Evolutionary conservation across 1,139 yeast genomes (phyloP).

Genomic region (Kazachstania sp.): DNA sequence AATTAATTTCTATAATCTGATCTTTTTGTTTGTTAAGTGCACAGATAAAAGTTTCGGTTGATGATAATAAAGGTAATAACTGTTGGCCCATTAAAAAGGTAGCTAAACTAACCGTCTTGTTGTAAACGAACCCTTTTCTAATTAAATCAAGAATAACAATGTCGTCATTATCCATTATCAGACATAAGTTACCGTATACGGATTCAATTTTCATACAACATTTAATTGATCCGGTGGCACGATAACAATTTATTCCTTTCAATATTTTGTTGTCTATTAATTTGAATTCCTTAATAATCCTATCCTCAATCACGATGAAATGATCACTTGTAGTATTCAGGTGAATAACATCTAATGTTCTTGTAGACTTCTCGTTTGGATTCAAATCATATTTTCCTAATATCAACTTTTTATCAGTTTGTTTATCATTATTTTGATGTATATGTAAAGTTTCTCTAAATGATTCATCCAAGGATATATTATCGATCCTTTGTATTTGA

Average conservation of each 20-base stretch:
- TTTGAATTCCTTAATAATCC: background rate
- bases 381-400: background rate
- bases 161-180: background rate
- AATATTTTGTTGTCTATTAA: background rate
- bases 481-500: background rate
- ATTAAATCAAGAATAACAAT: background rate
- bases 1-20: too few relatives aligned
- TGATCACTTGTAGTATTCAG: background rate
- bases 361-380: background rate
- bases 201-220: background rate
- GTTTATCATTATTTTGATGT: background rate
- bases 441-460: background rate
- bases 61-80: too few relatives aligned
- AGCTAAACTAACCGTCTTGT: too few relatives aligned
- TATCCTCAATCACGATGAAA: background rate
- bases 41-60: too few relatives aligned
- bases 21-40: too few relatives aligned
- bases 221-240: background rate
- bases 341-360: background rate
- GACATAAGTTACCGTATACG: background rate
- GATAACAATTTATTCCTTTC: background rate
- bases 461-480: background rate
- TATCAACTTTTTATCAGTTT: background rate
- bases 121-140: too few relatives aligned
- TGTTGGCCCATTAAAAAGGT: too few relatives aligned